Conservation (phyloP, 805 yeast species). For the Kodamaea kaohsiungensis region DNA sequence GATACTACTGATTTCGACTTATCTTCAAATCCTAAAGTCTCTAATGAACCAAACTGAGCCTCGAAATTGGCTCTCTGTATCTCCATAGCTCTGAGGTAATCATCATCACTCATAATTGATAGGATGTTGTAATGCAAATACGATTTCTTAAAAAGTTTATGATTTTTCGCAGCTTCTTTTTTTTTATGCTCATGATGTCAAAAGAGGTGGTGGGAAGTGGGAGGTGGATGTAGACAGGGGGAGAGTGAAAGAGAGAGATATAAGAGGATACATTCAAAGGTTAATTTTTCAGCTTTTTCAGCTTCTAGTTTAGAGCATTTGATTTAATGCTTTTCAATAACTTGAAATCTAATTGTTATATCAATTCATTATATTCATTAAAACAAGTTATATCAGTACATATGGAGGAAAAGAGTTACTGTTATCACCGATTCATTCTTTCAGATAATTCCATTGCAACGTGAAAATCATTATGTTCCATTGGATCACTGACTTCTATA, state of each 20-base stretch:
- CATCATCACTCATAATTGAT: conserved; percentile 23
- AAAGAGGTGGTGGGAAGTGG: too few species aligned
- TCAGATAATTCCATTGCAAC: conserved; percentile 51
- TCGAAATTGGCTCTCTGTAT: conserved; percentile 60
- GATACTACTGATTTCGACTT: conserved; percentile 23
- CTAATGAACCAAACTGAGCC: conserved; percentile 62
- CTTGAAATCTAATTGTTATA: too few species aligned
- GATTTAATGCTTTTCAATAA: too few species aligned
- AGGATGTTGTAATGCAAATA: not conserved
- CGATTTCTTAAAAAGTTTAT: not conserved
- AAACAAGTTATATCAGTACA: too few species aligned
- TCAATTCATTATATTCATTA: too few species aligned
- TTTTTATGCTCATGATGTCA: not conserved
- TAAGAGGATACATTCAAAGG: too few species aligned
- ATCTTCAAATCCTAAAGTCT: conserved; percentile 54
- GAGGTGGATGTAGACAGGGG: too few species aligned
- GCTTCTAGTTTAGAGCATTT: too few species aligned
- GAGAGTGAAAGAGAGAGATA: too few species aligned
- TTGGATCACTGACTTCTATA: conserved; percentile 26
- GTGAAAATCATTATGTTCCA: conserved; percentile 59
- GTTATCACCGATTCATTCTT: conserved; percentile 14
- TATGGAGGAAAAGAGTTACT: too few species aligned
- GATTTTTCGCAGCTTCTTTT: not conserved
- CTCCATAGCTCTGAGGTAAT: conserved; percentile 43
- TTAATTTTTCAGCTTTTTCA: too few species aligned